A percentile compares a stretch with the other conserved stretches of the same genome.
phyloP scores from a whole-genome alignment of 805 yeast species.

The Schwanniomyces yamadae region DNA sequence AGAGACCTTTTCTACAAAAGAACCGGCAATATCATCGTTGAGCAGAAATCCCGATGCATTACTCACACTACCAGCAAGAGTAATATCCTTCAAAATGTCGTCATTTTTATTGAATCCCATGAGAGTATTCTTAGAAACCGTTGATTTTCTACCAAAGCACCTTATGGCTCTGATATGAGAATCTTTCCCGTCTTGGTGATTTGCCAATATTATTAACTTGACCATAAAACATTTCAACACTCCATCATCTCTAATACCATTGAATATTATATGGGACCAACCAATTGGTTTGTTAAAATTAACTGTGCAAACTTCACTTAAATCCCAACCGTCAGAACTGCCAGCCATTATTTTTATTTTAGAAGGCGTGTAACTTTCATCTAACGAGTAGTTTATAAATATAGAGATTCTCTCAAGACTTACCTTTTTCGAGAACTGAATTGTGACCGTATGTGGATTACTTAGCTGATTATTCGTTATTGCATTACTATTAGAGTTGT shows the following conservation, averaged over 20 bases:
- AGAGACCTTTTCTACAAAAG: constrained; percentile 7
- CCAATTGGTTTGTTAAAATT: constrained; percentile 69
- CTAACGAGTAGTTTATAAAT: constrained; percentile 67
- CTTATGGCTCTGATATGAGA: constrained; percentile 79
- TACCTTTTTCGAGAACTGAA: constrained; percentile 78
- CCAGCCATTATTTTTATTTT: constrained; percentile 67
- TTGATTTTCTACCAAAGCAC: constrained; percentile 45
- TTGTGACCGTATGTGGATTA: constrained; percentile 79
- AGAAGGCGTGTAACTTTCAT: constrained; percentile 92
- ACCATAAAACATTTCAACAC: constrained; percentile 66
- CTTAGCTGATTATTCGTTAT: constrained; percentile 36
- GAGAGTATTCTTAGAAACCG: constrained; percentile 9
- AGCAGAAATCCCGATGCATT: constrained; percentile 30
- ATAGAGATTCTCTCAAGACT: constrained; percentile 65
- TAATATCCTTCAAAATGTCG: constrained; percentile 22
- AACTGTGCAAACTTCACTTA: constrained; percentile 61
- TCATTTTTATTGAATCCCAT: constrained; percentile 6
- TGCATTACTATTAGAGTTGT: constrained; percentile 19
- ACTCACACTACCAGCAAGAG: constrained; percentile 24
- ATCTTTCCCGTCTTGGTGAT: constrained; percentile 96
- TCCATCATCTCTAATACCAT: constrained; percentile 52
- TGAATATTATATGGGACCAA: constrained; percentile 69
- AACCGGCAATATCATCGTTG: constrained; percentile 15
- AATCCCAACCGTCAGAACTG: constrained; percentile 69
- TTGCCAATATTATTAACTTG: constrained; percentile 61